Conservation (phyloP, 2,329 filamentous ascomycete species). For the Fonsecaea monophora region DNA sequence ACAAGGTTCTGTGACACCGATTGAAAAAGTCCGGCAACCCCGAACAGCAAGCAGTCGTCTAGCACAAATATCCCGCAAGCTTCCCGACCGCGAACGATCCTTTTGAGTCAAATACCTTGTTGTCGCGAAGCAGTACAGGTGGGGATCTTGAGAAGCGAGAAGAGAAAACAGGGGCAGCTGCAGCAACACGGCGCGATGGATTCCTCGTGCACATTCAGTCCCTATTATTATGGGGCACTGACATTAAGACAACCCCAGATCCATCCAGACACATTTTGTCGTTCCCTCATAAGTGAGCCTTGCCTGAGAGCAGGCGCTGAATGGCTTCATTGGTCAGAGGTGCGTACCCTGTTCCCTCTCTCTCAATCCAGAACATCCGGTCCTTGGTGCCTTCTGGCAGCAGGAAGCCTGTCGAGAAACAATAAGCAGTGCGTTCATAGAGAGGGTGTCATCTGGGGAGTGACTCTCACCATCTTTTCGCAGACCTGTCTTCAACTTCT, state of each 20-base stretch:
- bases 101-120: constrained; percentile 2
- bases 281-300: constrained; percentile 16
- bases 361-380: constrained; percentile 25
- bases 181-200: background rate
- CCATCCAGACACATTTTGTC: background rate
- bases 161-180: background rate
- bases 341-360: constrained; percentile 22
- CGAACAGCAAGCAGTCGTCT: constrained; percentile 1
- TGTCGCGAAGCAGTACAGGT: background rate
- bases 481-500: constrained; percentile 27
- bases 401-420: constrained; percentile 13
- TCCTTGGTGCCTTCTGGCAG: constrained; percentile 16
- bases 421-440: background rate
- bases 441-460: background rate
- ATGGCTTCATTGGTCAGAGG: constrained; percentile 18
- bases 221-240: background rate
- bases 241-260: constrained; percentile 5
- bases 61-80: background rate
- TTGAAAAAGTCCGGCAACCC: background rate
- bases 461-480: constrained; percentile 22
- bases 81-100: background rate
- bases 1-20: background rate
- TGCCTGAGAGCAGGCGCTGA: constrained; percentile 16
- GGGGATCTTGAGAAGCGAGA: background rate
- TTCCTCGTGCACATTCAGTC: background rate